Base-by-base conservation (phyloP, 2,329 filamentous ascomycete species). In the Trichoderma citrinoviride region DNA sequence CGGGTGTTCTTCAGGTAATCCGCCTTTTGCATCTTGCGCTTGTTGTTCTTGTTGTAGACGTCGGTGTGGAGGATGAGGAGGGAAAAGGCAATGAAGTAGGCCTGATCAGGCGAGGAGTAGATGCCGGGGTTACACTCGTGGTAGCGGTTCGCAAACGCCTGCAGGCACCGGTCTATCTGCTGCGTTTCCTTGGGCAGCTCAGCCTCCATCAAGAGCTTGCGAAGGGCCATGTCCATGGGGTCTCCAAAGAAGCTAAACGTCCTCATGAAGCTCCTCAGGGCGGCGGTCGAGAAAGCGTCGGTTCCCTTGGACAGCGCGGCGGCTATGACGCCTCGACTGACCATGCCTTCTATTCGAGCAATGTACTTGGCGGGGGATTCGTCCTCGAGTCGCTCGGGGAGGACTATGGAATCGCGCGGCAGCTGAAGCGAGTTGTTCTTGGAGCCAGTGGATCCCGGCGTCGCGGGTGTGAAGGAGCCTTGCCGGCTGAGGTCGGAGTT, bases 31-130 rank as follows among this genome's bases (percentile, higher is more conserved):
- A 99, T 99, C 78, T 99, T 99, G 76, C 95, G 87, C 79, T 98
- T 98, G 80, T 98, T 98, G 81, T 98, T 99, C 78, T 96, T 97
- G 82, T 99, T 99, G 86, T 98, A 98, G n/a, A 96, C 92, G 74
- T 99, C 95, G 0, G 95, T 98, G 72, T 99, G 95, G 40, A 99
- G 82, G 70, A 99, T 97, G 66, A 99, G 85, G 64, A 99, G 87
- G 2, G 94, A 98, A 74, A 99, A 99, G 17, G 94, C 93, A 68
- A 98, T 94, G 72, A 98, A 97, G 76, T 98, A 97, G n/a, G 95
- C 93, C 78, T 97, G 92, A 73, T 98, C 95, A 71, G 93, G 87
- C 40, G 89, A 89, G 25, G 90, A 85, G 77, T 96, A 99, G 66
- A 99, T 96, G 44, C 95, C 94, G 2, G 95, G 95, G 71, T 99